phyloP scores from a whole-genome alignment of 768 basidiomycete species.

The Aureoboletus auriporus region DNA sequence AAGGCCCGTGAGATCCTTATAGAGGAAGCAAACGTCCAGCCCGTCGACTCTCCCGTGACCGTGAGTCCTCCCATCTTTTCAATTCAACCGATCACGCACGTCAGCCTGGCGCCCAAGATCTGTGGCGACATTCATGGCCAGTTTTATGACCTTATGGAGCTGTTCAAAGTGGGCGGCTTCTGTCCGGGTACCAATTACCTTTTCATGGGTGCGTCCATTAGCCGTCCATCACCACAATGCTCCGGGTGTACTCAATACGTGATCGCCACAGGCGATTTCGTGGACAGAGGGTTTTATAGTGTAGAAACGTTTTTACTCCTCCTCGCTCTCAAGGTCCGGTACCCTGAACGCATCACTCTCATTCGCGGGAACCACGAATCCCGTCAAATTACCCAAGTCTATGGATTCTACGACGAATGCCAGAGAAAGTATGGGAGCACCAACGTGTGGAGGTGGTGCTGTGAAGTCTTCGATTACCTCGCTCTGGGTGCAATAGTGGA shows the following conservation, averaged over 20 bases:
- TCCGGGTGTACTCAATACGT: conserved; percentile 7
- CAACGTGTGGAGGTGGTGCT: conserved; percentile 98
- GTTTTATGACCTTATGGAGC: conserved; percentile 93
- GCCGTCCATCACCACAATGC: conserved; percentile 4
- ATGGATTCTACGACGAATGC: conserved; percentile 95
- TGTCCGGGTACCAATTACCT: conserved; percentile 94
- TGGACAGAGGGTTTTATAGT: conserved; percentile 95
- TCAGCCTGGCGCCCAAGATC: conserved; percentile 42
- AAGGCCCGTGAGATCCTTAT: conserved; percentile 96
- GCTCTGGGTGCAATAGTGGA: conserved; percentile 95
- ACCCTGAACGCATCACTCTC: conserved; percentile 95
- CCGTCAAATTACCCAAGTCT: conserved; percentile 94
- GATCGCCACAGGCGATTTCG: conserved; percentile 77
- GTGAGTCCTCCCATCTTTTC: conserved; percentile 40
- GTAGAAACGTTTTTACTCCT: conserved; percentile 95
- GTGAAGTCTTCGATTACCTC: conserved; percentile 97
- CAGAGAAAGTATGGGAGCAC: conserved; percentile 91
- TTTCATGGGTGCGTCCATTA: conserved; percentile 75
- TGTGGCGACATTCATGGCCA: conserved; percentile 98
- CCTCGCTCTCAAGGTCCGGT: conserved; percentile 93
- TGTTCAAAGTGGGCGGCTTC: conserved; percentile 89
- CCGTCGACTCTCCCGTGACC: conserved; percentile 93
- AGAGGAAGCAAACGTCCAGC: conserved; percentile 97
- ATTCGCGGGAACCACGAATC: conserved; percentile 98
- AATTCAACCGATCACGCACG: no score